A percentile compares a stretch with the other conserved stretches of the same genome.
These are phyloP conservation scores for Teratosphaeria epicoccoides DNA, from an alignment of 2,329 filamentous ascomycete genomes.

Conservation along the genomic window DNA sequence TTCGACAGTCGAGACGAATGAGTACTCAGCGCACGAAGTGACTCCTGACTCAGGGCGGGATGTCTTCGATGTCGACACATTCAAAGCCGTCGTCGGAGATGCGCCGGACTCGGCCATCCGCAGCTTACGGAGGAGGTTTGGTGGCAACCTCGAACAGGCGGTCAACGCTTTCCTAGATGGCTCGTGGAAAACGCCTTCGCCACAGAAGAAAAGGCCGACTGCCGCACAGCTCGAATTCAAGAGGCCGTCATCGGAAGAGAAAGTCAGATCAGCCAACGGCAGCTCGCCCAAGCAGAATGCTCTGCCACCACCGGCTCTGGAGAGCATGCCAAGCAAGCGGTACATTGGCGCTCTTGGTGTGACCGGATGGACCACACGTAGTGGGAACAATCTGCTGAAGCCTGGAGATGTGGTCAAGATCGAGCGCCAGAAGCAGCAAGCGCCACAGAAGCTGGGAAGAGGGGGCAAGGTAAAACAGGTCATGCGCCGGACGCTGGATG, in stretches of 20 bases:
- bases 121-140: conserved; percentile 40
- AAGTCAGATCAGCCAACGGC: neutral
- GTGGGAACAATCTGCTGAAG: conserved; percentile 61
- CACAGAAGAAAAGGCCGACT: conserved; percentile 6
- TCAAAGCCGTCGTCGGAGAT: conserved; percentile 48
- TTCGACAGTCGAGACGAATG: conserved; percentile 7
- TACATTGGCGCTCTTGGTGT: conserved; percentile 91
- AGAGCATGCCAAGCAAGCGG: conserved; percentile 46
- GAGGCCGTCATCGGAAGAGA: neutral
- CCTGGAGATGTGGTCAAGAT: conserved; percentile 79
- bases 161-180: conserved; percentile 57
- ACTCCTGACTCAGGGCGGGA: conserved; percentile 7
- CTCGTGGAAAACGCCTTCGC: conserved; percentile 41
- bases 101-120: conserved; percentile 36
- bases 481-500: conserved; percentile 61
- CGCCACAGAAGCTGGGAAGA: conserved; percentile 34
- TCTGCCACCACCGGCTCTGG: conserved; percentile 9
- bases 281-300: neutral
- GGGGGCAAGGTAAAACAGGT: conserved; percentile 35
- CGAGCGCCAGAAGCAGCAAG: conserved; percentile 69
- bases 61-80: conserved; percentile 45
- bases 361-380: conserved; percentile 83
- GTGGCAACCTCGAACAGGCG: conserved; percentile 47
- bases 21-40: neutral
- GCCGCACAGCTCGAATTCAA: neutral